Evolutionary conservation across 2,329 filamentous ascomycete species (phyloP), one percentile per base, ranked within the genome.

Genomic region (Fusarium cicatricum): DNA sequence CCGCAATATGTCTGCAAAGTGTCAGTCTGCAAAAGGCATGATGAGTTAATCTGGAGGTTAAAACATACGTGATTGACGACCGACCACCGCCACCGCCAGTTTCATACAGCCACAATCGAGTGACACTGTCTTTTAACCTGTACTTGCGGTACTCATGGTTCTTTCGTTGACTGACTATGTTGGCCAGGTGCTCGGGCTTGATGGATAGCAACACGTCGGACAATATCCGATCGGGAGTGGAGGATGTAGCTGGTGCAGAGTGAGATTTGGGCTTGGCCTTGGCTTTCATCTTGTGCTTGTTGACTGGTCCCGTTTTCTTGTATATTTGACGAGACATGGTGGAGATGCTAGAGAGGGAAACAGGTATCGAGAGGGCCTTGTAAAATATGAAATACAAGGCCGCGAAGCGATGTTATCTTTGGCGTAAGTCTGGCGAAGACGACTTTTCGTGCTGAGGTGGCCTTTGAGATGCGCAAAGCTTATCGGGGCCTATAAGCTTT

Each of bases 61-160:
- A 33, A 17, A 62, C 61, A n/a, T 67, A 64, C 55, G 67, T 69
- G 32, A 71, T 66, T 10, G 66, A 52, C 9, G 61, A 59, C 21
- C 51, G 37, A 1, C 65, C 66, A 5, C 37, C 43, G 3, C 45
- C 52, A 9, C 40, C 44, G 1, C 36, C 26, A 1, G 63, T 69
- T 37, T 70, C 65, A 45, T 71, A 72, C 2, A 72, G 46, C 69
- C 67, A 72, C 2, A 72, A 51, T 1, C 68, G 59, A 11, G 45
- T 16, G 5, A 71, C 60, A 9, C 58, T 50, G 10, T 70, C 46
- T 14, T 54, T 57, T 2, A 69, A 51, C 4, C 65, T 43, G 26
- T 72, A 71, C 9, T 64, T 70, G 31, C 69, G 62, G 36, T 67
- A 69, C 32, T 69, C 70, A 0, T 71, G 58, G 21, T 64, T 71